Base-by-base conservation (phyloP, 352 stramenopile genomes). In the Phytopythium litorale region DNA sequence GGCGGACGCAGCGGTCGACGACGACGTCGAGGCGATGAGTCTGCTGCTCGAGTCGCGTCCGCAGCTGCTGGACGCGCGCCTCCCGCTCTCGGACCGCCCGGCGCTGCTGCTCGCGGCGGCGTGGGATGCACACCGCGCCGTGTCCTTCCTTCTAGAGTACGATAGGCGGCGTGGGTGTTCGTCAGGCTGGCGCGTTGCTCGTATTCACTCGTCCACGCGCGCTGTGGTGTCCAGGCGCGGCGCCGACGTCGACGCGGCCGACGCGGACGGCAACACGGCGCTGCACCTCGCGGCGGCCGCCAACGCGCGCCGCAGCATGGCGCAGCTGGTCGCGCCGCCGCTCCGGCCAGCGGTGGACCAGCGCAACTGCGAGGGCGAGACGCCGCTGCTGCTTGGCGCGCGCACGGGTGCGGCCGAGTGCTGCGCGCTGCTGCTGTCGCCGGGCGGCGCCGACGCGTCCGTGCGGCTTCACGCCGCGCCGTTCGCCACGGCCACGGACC, bases 81-180 rank as follows among this genome's bases (percentile, higher is more conserved):
- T 50, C 21, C 46, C 59, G 30, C 45, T 51, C 13, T 30, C 58
- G 4, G 59, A 51, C 21, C 64, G 64, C 13, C 60, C 63, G 11
- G 63, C 63, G 25, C 59, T 69, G 30, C 63, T 65, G 45, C 30
- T 69, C 9, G 63, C 63, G 28, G 63, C 53, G 16, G 63, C 63
- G 12, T 69, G 63, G 63, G 43, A 52, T 9, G 58, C 63, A 15
- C 38, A 35, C 25, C 58, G 48, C 11, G 33, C 59, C 13, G 58
- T 57, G 18, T 42, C 19, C 30, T 56, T 65, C 42, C 33, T 69
- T 18, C 38, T 66, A 33, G 53, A 43, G 58, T 62, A 62, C 35
- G 35, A 30, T 15, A 18, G 18, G 13, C 50, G 6, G 42, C 19
- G 19, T 21, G 4, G 21, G 42, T 15, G 42, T 6, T 49, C 9